Conservation (phyloP, 371 early-diverging fungal species). For the Mortierella sp. region DNA sequence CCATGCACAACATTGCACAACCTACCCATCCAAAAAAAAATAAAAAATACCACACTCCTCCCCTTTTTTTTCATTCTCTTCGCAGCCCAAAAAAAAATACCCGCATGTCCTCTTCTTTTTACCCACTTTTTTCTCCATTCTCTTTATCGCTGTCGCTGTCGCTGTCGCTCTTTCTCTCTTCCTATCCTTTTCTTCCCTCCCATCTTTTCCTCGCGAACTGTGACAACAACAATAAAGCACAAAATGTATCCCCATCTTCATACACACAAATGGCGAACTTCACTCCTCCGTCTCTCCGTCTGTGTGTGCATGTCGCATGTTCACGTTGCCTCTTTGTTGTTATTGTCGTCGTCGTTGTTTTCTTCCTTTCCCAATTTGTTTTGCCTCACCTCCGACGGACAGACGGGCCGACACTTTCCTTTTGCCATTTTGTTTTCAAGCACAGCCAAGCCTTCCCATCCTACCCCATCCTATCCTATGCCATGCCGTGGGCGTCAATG, state of each 20-base stretch:
- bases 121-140: background rate
- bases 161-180: background rate
- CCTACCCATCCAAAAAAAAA: too few relatives aligned
- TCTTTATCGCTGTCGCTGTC: background rate
- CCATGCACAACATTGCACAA: background rate
- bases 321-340: background rate
- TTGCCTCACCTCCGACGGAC: background rate
- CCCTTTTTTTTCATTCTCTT: background rate
- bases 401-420: background rate
- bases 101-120: background rate
- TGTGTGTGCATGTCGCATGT: background rate
- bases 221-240: background rate
- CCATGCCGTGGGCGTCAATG: background rate
- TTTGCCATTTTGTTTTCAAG: background rate
- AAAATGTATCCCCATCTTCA: background rate
- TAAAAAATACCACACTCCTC: background rate
- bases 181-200: background rate
- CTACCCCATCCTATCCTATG: background rate
- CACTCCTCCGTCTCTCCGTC: background rate
- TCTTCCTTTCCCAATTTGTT: background rate
- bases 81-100: background rate
- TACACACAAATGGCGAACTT: constrained; percentile 2
- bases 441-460: constrained; percentile 1
- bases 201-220: background rate
- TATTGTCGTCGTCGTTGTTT: background rate